A percentile compares a stretch with the other conserved stretches of the same genome.
These are phyloP conservation scores for Dactylellina cionopaga DNA, from an alignment of 2,329 filamentous ascomycete genomes.

Conservation along the genomic window DNA sequence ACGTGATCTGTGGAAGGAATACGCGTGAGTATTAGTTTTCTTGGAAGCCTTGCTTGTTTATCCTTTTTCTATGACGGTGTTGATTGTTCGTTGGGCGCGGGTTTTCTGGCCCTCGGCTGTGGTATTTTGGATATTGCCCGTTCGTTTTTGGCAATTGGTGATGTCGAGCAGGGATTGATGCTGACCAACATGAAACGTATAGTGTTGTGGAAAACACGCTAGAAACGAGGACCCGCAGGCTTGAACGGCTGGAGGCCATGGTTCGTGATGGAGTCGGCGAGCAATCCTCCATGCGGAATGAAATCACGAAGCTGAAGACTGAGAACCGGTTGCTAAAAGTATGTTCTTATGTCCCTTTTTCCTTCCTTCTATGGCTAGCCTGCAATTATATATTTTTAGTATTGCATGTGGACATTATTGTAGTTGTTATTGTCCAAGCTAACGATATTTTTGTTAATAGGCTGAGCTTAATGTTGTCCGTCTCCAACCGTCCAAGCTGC, in stretches of 20 bases:
- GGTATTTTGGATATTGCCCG: constrained; percentile 15
- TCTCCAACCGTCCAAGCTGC: constrained; percentile 48
- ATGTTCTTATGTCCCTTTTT: neutral
- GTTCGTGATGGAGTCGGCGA: constrained; percentile 73
- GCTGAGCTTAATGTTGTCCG: constrained; percentile 50
- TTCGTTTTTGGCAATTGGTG: constrained; percentile 27
- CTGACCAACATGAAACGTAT: constrained; percentile 44
- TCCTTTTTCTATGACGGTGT: neutral
- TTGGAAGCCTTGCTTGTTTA: neutral
- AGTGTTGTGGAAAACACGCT: constrained; percentile 76
- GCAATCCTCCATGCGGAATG: constrained; percentile 63
- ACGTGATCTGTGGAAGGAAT: constrained; percentile 88
- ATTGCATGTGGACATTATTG: constrained; percentile 1
- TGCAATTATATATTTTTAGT: constrained; percentile 11
- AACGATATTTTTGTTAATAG: constrained; percentile 18
- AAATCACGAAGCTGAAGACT: constrained; percentile 69
- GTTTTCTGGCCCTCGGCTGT: neutral
- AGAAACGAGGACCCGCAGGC: constrained; percentile 80
- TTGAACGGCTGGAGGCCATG: constrained; percentile 85
- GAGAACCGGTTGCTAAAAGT: constrained; percentile 72
- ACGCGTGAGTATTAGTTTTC: constrained; percentile 66
- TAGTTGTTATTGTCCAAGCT: too few relatives aligned
- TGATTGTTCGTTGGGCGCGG: neutral
- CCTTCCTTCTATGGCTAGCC: constrained; percentile 2
- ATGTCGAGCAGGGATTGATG: constrained; percentile 30